Evolutionary conservation across 768 basidiomycete genomes (phyloP).

Genomic region (Amanita exitialis): DNA sequence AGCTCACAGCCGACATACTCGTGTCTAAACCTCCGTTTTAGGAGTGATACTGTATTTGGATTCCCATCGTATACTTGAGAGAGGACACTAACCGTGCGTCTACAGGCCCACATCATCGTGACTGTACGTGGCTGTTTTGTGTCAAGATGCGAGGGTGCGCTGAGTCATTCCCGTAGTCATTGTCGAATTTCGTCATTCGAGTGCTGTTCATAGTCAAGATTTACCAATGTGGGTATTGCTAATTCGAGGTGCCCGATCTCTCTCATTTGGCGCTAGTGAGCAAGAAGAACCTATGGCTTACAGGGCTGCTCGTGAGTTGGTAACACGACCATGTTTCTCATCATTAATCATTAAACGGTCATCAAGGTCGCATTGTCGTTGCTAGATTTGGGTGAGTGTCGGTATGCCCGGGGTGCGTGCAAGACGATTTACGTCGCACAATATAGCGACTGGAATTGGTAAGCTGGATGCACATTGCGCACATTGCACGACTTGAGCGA

Average conservation of each 20-base stretch:
- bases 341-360: neutral
- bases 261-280: conserved; percentile 25
- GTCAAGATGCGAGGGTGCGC: neutral
- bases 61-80: neutral
- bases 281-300: conserved; percentile 29
- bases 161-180: conserved; percentile 21
- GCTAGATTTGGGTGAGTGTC: conserved; percentile 34
- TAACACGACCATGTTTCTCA: neutral
- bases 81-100: neutral
- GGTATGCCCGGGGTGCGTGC: neutral
- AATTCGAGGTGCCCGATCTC: neutral
- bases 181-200: conserved; percentile 41
- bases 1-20: neutral
- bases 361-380: conserved; percentile 25
- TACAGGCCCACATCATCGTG: conserved; percentile 41
- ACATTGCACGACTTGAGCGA: neutral
- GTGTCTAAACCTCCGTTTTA: too few relatives aligned
- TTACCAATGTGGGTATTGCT: conserved; percentile 32
- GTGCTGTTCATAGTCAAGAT: conserved; percentile 41
- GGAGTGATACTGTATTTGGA: too few relatives aligned
- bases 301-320: conserved; percentile 34
- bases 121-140: conserved; percentile 30
- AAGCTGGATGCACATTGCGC: conserved; percentile 8
- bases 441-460: conserved; percentile 27
- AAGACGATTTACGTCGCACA: neutral